Evolutionary conservation across 768 basidiomycete species (phyloP), one percentile per base, ranked within the genome.

Genomic region (Crepidotus variabilis): DNA sequence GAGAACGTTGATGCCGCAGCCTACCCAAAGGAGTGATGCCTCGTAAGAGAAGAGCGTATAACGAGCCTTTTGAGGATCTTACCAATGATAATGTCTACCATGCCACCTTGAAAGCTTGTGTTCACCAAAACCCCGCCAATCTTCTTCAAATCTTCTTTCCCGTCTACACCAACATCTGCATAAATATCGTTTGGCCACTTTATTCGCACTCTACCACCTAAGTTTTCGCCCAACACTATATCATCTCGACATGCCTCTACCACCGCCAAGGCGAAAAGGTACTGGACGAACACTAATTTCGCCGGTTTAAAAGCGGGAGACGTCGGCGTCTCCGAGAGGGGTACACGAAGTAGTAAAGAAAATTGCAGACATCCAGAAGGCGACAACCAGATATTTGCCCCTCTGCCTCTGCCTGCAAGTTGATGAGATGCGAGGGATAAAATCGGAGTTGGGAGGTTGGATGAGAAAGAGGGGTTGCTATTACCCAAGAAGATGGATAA

Each of bases 111-210:
- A 59, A 94, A 94, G 63, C 81, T 89, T 23, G 92, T 92, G 63
- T 89, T 96, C 33, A 99, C 92, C 21, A 98, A 73, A 16, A 98
- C 87, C 0, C 97, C 96, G 0, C 96, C 96, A 34, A 98, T 74
- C 71, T 99, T 98, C 70, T 81, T 86, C 56, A 71, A 71, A 61
- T 83, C 82, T 18, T 72, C 73, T 4, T 73, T 75, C 21, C 48
- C 48, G 1, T 68, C 74, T 2, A 69, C 72, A 33, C 75, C 83
- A 39, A 78, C 75, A 39, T 85, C 78, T 1, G 86, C 89, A 64
- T 98, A 98, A 3, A 99, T 75, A 63, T 98, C 97, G 65, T 98
- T 98, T 18, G 96, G 97, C 97, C 97, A 98, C 69, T 98, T 98
- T 22, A 98, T 74, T 39, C 86, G 78, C 10, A 97, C 81, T 13